These are phyloP conservation scores for Crithidia expoeki DNA, from an alignment of 208 protist genomes.

Conservation along the genomic window DNA sequence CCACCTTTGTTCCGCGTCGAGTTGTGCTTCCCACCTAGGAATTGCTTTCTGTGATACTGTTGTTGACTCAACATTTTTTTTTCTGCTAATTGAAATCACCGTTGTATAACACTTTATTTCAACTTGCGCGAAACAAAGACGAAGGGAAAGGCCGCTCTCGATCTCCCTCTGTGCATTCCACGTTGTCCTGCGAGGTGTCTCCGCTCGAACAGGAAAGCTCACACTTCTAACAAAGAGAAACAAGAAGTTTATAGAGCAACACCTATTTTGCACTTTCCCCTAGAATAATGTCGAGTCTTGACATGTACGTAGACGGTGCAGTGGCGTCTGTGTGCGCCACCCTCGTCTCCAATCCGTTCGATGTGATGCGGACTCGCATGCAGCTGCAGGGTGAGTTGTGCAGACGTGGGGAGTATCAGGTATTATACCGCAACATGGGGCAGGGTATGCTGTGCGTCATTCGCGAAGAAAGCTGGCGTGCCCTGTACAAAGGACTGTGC, in stretches of 20 bases:
- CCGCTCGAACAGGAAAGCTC: background rate
- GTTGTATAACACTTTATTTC: too few species aligned
- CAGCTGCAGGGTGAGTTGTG: constrained; percentile 73
- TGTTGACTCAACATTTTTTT: too few species aligned
- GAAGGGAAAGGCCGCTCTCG: background rate
- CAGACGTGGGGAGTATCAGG: constrained; percentile 45
- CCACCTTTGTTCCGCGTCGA: too few species aligned
- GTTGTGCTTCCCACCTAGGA: too few species aligned
- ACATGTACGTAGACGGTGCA: constrained; percentile 63
- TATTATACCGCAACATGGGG: constrained; percentile 51
- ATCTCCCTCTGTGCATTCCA: background rate
- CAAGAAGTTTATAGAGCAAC: background rate
- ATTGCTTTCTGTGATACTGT: too few species aligned
- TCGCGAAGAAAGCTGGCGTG: constrained; percentile 49
- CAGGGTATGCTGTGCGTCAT: constrained; percentile 57
- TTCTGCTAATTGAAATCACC: too few species aligned
- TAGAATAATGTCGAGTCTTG: constrained; percentile 35
- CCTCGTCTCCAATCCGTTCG: constrained; percentile 73
- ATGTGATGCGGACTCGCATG: constrained; percentile 77
- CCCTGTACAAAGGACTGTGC: constrained; percentile 60
- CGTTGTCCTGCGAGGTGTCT: background rate
- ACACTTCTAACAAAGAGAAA: background rate
- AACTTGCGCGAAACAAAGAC: too few species aligned
- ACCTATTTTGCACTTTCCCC: background rate
- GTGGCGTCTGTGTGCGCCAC: constrained; percentile 49